Conservation (phyloP, 768 basidiomycete genomes). For the Hygrocybe coccinea region DNA sequence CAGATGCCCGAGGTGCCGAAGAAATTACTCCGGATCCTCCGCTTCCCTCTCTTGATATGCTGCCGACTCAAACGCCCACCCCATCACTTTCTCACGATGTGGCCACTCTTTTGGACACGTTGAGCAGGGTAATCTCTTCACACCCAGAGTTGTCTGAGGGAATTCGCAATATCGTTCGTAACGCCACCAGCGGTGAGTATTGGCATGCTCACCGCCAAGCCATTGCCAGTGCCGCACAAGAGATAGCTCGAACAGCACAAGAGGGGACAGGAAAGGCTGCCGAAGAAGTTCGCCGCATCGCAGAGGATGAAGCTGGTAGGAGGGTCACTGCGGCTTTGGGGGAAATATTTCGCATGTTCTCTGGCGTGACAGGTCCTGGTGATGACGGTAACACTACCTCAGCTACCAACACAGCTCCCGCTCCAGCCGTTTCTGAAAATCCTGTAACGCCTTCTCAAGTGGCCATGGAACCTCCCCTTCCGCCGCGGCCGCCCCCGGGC, state of each 20-base stretch:
- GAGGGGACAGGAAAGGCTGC: slow-evolving; percentile 40
- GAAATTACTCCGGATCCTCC: slow-evolving; percentile 34
- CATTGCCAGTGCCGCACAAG: slow-evolving; percentile 53
- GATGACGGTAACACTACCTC: neutral
- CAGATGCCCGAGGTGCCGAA: neutral
- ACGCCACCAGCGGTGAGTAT: slow-evolving; percentile 61
- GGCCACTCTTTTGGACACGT: slow-evolving; percentile 51
- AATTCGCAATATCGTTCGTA: slow-evolving; percentile 57
- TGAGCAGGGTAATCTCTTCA: slow-evolving; percentile 51
- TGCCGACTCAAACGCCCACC: slow-evolving; percentile 20
- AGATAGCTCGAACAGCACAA: slow-evolving; percentile 36
- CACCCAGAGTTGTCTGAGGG: slow-evolving; percentile 72
- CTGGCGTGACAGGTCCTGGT: slow-evolving; percentile 24
- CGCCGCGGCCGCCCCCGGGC: neutral
- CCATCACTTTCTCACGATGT: slow-evolving; percentile 61
- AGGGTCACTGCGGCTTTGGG: slow-evolving; percentile 61
- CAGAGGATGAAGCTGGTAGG: slow-evolving; percentile 63
- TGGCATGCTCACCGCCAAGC: slow-evolving; percentile 61
- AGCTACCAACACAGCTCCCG: neutral
- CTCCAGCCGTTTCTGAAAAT: neutral
- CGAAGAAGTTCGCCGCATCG: slow-evolving; percentile 40
- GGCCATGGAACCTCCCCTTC: slow-evolving; percentile 4
- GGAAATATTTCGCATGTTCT: slow-evolving; percentile 53
- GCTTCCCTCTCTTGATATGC: slow-evolving; percentile 40
- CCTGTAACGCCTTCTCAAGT: neutral